phyloP scores from a whole-genome alignment of 2,329 filamentous ascomycete genomes.

The Xylaria sp. region DNA sequence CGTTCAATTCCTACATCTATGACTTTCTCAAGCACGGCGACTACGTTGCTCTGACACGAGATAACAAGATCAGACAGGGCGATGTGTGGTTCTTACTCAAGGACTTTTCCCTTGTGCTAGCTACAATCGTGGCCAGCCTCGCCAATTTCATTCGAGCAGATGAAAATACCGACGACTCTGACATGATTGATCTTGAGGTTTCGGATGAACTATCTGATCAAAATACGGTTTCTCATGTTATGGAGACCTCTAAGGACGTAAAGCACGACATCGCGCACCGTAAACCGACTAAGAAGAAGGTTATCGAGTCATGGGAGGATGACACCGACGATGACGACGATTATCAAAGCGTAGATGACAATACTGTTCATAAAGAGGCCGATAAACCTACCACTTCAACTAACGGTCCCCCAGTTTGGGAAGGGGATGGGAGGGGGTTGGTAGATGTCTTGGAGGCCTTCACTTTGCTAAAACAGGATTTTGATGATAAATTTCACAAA shows the following conservation, averaged over 20 bases:
- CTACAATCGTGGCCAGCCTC: conserved; percentile 76
- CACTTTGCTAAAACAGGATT: conserved; percentile 65
- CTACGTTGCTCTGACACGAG: conserved; percentile 66
- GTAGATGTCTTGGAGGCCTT: conserved; percentile 70
- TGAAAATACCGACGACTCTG: conserved; percentile 56
- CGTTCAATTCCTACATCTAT: conserved; percentile 75
- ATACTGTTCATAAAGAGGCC: neutral
- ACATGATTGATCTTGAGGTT: conserved; percentile 59
- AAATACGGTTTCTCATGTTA: conserved; percentile 8
- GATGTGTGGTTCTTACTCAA: conserved; percentile 81
- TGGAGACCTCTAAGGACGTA: neutral
- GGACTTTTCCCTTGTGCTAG: conserved; percentile 66
- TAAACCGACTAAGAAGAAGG: conserved; percentile 54
- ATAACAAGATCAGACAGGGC: conserved; percentile 73
- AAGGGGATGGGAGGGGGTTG: conserved; percentile 59
- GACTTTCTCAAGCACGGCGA: conserved; percentile 83
- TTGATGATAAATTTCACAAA: conserved; percentile 72
- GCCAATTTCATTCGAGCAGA: conserved; percentile 66
- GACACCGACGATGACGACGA: conserved; percentile 48
- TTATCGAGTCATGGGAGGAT: conserved; percentile 64
- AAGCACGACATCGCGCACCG: conserved; percentile 1
- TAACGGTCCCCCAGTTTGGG: conserved; percentile 9
- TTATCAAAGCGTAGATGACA: conserved; percentile 35
- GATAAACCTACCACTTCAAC: neutral
- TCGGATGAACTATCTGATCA: conserved; percentile 48